Percentiles rank a stretch among this genome's conserved stretches.
Evolutionary conservation across 306 rosid species (phyloP).

Genomic region (Trifolium fragiferum): DNA sequence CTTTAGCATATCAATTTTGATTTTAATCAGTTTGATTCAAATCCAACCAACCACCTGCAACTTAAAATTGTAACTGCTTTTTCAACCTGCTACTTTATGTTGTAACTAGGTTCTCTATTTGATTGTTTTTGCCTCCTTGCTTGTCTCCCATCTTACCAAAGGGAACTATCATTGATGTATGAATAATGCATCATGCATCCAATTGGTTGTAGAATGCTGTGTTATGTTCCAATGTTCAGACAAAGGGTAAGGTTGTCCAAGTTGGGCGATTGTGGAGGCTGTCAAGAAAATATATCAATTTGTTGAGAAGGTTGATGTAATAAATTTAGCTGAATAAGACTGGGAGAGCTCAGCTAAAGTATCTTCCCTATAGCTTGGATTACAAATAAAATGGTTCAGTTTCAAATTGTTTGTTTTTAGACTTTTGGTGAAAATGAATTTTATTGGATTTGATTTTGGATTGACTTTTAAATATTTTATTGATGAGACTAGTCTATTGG

Average conservation of each 20-base stretch:
- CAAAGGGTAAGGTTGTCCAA: no score
- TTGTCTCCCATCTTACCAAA: not conserved
- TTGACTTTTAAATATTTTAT: no score
- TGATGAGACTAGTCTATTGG: no score
- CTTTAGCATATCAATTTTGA: not conserved
- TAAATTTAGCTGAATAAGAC: not conserved
- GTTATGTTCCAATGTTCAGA: no score
- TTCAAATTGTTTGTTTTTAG: not conserved
- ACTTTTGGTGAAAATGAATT: no score
- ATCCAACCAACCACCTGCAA: not conserved
- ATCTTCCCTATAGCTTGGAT: not conserved
- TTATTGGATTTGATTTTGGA: no score
- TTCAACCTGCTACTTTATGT: conserved; percentile 21
- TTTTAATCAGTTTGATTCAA: not conserved
- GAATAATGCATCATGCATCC: no score
- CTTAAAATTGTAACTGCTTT: conserved; percentile 4
- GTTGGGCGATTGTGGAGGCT: not conserved
- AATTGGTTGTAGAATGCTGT: no score
- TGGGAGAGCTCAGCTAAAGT: no score
- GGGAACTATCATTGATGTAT: not conserved
- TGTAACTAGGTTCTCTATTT: conserved; percentile 14
- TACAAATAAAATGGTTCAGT: not conserved
- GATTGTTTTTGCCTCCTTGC: not conserved
- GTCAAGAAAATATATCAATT: not conserved
- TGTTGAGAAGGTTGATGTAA: no score